phyloP scores from a whole-genome alignment of 2,329 filamentous ascomycete species.

The Escovopsis sp. region DNA sequence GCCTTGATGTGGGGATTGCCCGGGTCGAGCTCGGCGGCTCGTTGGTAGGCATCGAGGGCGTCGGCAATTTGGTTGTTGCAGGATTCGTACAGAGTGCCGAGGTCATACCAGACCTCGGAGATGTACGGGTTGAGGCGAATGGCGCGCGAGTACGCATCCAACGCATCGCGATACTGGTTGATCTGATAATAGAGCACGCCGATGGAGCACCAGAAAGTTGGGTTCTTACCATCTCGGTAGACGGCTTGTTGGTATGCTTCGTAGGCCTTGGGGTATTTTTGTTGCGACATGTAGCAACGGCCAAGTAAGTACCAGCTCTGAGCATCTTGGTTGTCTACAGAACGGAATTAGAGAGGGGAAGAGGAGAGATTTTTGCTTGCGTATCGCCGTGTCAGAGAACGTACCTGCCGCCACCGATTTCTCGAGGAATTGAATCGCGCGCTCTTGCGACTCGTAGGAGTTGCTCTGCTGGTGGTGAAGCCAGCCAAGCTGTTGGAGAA shows the following conservation, averaged over 20 bases:
- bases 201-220: conserved; percentile 99
- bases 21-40: conserved; percentile 88
- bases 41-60: conserved; percentile 87
- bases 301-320: conserved; percentile 98
- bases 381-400: conserved; percentile 14
- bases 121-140: conserved; percentile 97
- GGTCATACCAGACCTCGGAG: conserved; percentile 97
- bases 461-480: conserved; percentile 92
- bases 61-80: conserved; percentile 98
- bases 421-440: conserved; percentile 92
- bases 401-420: conserved; percentile 87
- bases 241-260: conserved; percentile 98
- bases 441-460: conserved; percentile 82
- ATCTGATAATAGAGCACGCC: conserved; percentile 99
- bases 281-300: conserved; percentile 97
- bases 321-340: conserved; percentile 74
- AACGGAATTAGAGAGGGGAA: conserved; percentile 12
- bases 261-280: conserved; percentile 97
- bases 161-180: conserved; percentile 95
- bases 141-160: conserved; percentile 93
- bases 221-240: conserved; percentile 92
- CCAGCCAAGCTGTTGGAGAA: conserved; percentile 95
- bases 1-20: conserved; percentile 93
- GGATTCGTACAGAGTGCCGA: conserved; percentile 95
- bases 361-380: no score